Base-by-base conservation (phyloP, 1,284 basidiomycete species). In the Sparassis latifolia region DNA sequence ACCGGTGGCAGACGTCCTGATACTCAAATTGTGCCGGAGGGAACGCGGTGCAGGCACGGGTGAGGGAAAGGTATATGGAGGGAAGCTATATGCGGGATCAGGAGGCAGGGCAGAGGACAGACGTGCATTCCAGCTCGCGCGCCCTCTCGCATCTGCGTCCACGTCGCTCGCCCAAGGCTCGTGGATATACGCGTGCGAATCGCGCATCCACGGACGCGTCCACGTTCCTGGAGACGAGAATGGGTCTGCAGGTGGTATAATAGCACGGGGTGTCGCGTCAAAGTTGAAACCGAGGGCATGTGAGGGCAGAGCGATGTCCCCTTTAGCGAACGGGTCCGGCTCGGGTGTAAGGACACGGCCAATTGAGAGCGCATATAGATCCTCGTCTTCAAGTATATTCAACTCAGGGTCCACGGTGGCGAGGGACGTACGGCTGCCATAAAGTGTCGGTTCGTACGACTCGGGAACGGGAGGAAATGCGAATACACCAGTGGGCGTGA, bases 261-360 rank as follows among this genome's bases (percentile, higher is more conserved):
- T 20, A 20, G 20, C 20, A 20, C 20, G 20, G 20, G 20, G 20
- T 1, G 20, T 20, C 20, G 20, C 20, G 20, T 20, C 20, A 20
- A 20, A 20, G 35, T 37, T 12, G 35, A 37, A 37, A 37, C 35
- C 7, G 35, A 6, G 35, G 7, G 12, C 35, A 6, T 6, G 35
- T 7, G 35, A 12, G 6, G 7, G 6, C 35, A 37, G 1, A 37
- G 35, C 35, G 6, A 64, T 60, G 10, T 63, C 61, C 9, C 54
- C 56, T 53, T 66, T 64, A 48, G 58, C 60, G 45, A 68, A 68
- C 2, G 66, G 66, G 53, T 68, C 66, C 5, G 53, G 55, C 45
- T 66, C 65, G 2, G 64, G 66, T 5, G 66, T 68, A 3, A 68
- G 54, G 3, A 68, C 66, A 30, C 66, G 58, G 4, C 61, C 65